phyloP scores from a whole-genome alignment of 2,329 filamentous ascomycete genomes.

The Nemania sp. region DNA sequence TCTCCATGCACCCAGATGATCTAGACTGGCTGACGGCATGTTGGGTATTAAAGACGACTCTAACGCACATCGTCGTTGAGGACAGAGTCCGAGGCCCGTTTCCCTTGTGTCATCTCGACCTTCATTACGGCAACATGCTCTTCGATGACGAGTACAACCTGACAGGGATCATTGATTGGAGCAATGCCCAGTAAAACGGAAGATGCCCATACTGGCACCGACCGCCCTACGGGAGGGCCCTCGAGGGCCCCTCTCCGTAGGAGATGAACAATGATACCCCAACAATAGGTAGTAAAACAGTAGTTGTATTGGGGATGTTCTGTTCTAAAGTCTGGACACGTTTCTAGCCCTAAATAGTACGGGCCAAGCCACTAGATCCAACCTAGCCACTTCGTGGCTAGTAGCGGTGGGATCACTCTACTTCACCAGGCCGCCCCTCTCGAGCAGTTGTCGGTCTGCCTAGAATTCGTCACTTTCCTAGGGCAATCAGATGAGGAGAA shows the following conservation, averaged over 20 bases:
- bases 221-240: too few relatives aligned
- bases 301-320: too few relatives aligned
- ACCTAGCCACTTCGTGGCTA: too few relatives aligned
- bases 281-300: too few relatives aligned
- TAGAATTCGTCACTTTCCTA: conserved; percentile 41
- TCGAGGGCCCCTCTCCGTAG: too few relatives aligned
- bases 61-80: conserved; percentile 39
- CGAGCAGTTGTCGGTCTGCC: conserved; percentile 43
- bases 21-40: conserved; percentile 40
- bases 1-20: conserved; percentile 31
- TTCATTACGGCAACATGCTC: conserved; percentile 47
- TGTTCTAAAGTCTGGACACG: too few relatives aligned
- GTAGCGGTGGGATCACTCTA: too few relatives aligned
- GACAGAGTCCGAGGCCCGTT: conserved; percentile 42
- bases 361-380: too few relatives aligned
- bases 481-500: conserved; percentile 38
- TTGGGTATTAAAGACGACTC: conserved; percentile 40
- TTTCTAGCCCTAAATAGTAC: too few relatives aligned
- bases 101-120: conserved; percentile 42
- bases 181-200: conserved; percentile 41
- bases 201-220: too few relatives aligned
- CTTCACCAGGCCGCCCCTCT: conserved; percentile 42
- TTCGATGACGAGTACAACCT: conserved; percentile 49
- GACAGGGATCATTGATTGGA: conserved; percentile 45
- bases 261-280: too few relatives aligned